Percentiles rank a stretch among this genome's conserved stretches.
These are phyloP conservation scores for Alternaria arborescens DNA, from an alignment of 2,329 filamentous ascomycete species.

Conservation along the genomic window DNA sequence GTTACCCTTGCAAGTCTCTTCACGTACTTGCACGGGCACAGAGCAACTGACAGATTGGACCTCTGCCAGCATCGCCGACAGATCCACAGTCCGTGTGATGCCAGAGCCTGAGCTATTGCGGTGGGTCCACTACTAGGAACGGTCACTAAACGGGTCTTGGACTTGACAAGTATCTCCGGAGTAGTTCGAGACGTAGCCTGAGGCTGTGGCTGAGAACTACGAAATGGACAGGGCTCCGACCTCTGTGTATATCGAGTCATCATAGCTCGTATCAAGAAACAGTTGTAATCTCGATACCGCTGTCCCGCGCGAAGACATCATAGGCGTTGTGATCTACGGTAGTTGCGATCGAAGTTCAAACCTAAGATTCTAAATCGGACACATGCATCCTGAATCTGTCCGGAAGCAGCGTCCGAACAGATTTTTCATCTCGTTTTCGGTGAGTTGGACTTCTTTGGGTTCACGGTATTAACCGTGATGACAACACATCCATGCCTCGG, in stretches of 20 bases:
- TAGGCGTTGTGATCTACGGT: background rate
- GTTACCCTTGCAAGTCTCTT: conserved; percentile 1
- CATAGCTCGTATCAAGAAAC: background rate
- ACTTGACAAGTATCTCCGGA: background rate
- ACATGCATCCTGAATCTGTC: conserved; percentile 1
- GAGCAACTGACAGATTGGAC: conserved; percentile 3
- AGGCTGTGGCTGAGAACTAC: conserved; percentile 1
- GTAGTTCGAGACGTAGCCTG: conserved; percentile 5
- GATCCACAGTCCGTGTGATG: background rate
- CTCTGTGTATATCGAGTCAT: background rate
- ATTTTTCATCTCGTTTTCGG: conserved; percentile 6
- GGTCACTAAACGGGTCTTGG: background rate
- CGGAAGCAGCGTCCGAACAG: conserved; percentile 8
- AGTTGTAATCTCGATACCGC: background rate
- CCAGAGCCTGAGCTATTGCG: background rate
- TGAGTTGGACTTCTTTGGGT: background rate
- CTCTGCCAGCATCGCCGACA: conserved; percentile 7
- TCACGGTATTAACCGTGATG: background rate
- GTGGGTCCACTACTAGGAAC: conserved; percentile 3
- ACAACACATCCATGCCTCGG: conserved; percentile 4
- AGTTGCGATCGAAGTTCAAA: conserved; percentile 4
- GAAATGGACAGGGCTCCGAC: conserved; percentile 1
- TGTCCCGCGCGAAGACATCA: background rate
- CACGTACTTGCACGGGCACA: conserved; percentile 3
- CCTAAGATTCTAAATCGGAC: background rate